Evolutionary conservation across 2,329 filamentous ascomycete species (phyloP).

Genomic region (Colletotrichum lini): DNA sequence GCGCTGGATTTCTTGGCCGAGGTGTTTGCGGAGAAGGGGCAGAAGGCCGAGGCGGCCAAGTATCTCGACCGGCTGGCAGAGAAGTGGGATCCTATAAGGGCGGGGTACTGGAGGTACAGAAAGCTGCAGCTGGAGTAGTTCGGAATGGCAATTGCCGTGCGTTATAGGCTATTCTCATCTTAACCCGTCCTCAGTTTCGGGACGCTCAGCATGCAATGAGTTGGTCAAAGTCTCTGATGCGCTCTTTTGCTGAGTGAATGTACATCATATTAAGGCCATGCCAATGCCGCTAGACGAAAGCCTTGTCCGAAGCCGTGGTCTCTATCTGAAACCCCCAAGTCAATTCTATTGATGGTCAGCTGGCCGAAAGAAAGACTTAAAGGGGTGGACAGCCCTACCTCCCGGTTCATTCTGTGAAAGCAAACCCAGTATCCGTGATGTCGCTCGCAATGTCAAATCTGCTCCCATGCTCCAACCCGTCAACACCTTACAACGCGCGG

Average conservation of each 20-base stretch:
- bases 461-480: not conserved
- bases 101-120: slow-evolving; percentile 89
- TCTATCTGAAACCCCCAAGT: not conserved
- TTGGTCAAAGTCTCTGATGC: not conserved
- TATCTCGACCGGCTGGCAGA: slow-evolving; percentile 82
- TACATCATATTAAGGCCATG: not conserved
- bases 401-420: not conserved
- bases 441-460: not conserved
- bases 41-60: slow-evolving; percentile 74
- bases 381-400: not conserved
- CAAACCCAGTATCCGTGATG: not conserved
- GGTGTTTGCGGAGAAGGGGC: slow-evolving; percentile 71
- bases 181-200: not conserved
- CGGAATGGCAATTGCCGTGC: not conserved
- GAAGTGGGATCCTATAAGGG: slow-evolving; percentile 92
- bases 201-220: not conserved
- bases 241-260: not conserved
- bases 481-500: slow-evolving; percentile 62
- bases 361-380: not conserved
- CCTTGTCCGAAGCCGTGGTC: not conserved
- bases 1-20: slow-evolving; percentile 82
- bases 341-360: slow-evolving; percentile 1
- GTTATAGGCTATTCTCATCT: slow-evolving; percentile 9
- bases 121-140: slow-evolving; percentile 45
- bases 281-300: not conserved